Conservation (phyloP, 257 asterid genomes). For the Capsicum baccatum region DNA sequence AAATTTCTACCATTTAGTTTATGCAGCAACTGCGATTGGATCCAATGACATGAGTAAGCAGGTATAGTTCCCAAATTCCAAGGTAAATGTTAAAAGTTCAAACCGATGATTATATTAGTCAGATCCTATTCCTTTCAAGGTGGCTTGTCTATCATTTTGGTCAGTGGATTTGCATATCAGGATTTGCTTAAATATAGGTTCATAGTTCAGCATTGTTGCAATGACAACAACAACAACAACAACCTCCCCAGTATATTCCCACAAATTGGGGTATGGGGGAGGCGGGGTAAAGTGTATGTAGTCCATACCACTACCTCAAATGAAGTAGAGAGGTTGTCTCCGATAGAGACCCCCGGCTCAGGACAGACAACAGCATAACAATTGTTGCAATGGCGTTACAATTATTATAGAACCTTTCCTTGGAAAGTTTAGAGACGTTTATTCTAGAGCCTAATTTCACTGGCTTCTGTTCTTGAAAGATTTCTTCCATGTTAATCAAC, state of each 20-base stretch:
- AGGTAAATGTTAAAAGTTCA: neutral
- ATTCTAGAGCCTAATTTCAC: neutral
- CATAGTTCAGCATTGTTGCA: neutral
- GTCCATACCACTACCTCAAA: too few relatives aligned
- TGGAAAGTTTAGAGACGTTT: neutral
- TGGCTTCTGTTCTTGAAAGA: constrained; percentile 1
- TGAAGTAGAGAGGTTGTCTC: too few relatives aligned
- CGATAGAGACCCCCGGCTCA: too few relatives aligned
- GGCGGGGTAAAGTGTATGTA: too few relatives aligned
- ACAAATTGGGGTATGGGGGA: too few relatives aligned
- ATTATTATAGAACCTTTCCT: neutral
- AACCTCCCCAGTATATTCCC: too few relatives aligned
- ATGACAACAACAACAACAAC: neutral
- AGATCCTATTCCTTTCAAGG: neutral
- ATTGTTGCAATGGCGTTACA: neutral
- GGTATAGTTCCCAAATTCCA: neutral
- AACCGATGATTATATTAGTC: neutral
- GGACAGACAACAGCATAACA: too few relatives aligned
- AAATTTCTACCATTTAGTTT: neutral
- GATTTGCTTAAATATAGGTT: neutral
- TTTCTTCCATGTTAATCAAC: neutral
- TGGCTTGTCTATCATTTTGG: neutral
- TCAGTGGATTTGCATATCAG: neutral
- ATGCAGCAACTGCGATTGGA: neutral
- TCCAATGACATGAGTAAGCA: neutral